Percentiles rank a stretch among this genome's conserved stretches.
These are phyloP conservation scores for Alisma plantagoaquatica DNA, from an alignment of 106 monocot genomes.

Conservation along the genomic window DNA sequence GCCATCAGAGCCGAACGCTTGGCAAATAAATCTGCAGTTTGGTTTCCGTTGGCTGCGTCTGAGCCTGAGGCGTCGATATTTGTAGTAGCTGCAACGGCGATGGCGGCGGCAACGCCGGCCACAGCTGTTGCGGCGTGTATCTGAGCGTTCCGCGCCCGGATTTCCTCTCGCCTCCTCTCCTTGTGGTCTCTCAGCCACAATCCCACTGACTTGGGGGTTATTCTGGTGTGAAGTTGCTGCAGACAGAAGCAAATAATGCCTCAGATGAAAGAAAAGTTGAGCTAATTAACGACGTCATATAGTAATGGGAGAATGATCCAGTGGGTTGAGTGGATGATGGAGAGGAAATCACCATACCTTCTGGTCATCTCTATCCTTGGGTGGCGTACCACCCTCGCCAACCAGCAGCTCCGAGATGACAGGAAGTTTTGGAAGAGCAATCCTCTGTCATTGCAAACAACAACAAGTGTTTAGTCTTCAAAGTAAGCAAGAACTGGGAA, in stretches of 20 bases:
- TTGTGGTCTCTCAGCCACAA: conserved; percentile 44
- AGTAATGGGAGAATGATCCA: too few species aligned
- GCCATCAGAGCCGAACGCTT: conserved; percentile 24
- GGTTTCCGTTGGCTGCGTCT: background rate
- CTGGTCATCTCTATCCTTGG: conserved; percentile 15
- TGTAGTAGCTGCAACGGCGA: conserved; percentile 26
- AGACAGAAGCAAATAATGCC: too few species aligned
- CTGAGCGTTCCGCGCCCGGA: conserved; percentile 33
- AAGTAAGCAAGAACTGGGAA: conserved; percentile 36
- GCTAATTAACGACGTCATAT: too few species aligned
- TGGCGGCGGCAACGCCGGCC: conserved; percentile 47
- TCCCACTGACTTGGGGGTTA: conserved; percentile 27
- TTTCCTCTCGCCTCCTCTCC: conserved; percentile 35
- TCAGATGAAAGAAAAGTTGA: too few species aligned
- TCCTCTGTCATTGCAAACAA: too few species aligned
- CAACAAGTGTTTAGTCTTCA: too few species aligned
- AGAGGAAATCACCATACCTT: too few species aligned
- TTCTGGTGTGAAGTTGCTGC: conserved; percentile 17
- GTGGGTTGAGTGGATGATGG: too few species aligned
- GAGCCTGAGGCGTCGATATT: background rate
- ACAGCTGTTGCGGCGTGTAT: conserved; percentile 44
- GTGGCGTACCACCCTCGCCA: too few species aligned
- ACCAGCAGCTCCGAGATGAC: too few species aligned
- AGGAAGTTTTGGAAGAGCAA: too few species aligned
- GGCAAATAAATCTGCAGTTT: background rate